Evolutionary conservation across 1,139 yeast species (phyloP).

Genomic region (Nakaseomyces nivariensis): DNA sequence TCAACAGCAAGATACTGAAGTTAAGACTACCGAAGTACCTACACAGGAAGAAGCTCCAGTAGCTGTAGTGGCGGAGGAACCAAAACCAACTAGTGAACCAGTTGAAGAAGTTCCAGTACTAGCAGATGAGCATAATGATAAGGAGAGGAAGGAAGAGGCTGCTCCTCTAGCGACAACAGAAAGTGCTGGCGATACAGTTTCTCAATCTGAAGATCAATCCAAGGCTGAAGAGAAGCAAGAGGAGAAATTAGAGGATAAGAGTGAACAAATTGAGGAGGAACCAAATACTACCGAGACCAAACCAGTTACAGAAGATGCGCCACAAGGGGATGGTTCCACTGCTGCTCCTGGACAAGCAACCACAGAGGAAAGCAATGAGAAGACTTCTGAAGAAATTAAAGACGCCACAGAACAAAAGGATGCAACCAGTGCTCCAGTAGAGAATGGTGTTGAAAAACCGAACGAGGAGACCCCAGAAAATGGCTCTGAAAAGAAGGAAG

Average conservation of each 20-base stretch:
- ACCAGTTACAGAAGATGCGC: conserved; percentile 4
- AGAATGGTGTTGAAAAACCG: not conserved
- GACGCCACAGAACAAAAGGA: conserved; percentile 1
- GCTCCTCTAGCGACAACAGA: conserved; percentile 5
- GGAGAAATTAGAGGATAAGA: not conserved
- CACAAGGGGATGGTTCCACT: not conserved
- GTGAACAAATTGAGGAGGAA: conserved; percentile 4
- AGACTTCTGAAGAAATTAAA: not conserved
- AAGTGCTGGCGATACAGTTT: conserved; percentile 5
- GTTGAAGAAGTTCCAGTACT: conserved; percentile 4
- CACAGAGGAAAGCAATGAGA: not conserved
- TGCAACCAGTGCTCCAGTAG: not conserved
- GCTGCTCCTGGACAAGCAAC: not conserved
- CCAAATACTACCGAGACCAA: conserved; percentile 4
- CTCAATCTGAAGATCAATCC: conserved; percentile 5
- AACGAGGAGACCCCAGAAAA: not conserved
- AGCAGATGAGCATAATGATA: not conserved
- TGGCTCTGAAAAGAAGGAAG: no score
- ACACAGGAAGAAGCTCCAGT: not conserved
- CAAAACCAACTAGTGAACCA: conserved; percentile 4
- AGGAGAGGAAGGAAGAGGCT: conserved; percentile 4
- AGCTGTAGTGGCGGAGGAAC: not conserved
- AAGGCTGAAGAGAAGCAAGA: not conserved
- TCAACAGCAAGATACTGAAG: not conserved
- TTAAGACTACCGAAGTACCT: not conserved